Evolutionary conservation across 2,329 filamentous ascomycete species (phyloP), one percentile per base, ranked within the genome.

Genomic region (Aspergillus sp.): DNA sequence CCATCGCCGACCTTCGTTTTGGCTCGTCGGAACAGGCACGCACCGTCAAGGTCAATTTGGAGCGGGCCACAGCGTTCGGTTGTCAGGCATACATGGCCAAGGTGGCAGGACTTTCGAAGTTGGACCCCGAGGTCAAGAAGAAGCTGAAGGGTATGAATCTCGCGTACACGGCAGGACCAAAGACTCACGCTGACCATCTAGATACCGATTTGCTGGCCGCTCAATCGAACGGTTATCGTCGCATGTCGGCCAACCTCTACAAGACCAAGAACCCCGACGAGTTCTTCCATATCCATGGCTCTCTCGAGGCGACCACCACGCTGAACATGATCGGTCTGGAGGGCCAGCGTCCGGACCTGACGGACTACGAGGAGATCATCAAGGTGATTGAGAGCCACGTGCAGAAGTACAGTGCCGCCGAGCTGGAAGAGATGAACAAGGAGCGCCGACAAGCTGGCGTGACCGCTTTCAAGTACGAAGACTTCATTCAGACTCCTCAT

Each of bases 221-320:
- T 1, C 88, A 91, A 65, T 88, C 87, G 2, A 83, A 85, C 56
- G 75, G 83, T 5, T 91, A 91, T 64, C 82, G 88, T 9, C 83
- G 88, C 55, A 78, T 90, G 69, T 88, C 87, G 10, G 87, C 87
- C 13, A 89, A 89, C 55, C 71, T 90, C 1, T 90, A 89, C 70
- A 78, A 81, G 61, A 89, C 87, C 7, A 85, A 83, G 65, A 79
- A 77, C n/a, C 71, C 77, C 1, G 82, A 81, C n/a, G 78, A 86
- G 64, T 90, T 83, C 63, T 91, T 88, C 64, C 88, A 91, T 63
- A 87, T 90, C 21, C 88, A 90, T 65, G 87, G 88, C 42, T 90
- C 87, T 0, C 71, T 91, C 0, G 87, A 90, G 59, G 87, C 88
- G 3, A 85, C 82, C 9, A 86, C 81, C 6, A 88, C 86, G 0